phyloP scores from a whole-genome alignment of 139 green algal species.

The Micromonas commoda region DNA sequence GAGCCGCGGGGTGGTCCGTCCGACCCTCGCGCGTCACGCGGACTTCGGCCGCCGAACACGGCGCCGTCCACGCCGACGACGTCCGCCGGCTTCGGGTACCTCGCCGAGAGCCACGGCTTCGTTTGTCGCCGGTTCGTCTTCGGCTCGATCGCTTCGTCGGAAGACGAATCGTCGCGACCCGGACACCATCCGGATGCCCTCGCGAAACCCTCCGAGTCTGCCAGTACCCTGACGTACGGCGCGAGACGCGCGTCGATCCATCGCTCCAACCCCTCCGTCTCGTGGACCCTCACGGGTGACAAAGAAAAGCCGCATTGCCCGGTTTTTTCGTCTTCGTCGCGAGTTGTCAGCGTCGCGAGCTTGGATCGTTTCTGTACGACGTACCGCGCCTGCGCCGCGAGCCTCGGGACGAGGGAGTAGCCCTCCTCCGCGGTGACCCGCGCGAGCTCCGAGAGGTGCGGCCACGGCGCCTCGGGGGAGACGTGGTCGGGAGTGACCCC shows the following conservation, averaged over 20 bases:
- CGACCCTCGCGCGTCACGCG: too few species aligned
- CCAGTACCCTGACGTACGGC: not conserved
- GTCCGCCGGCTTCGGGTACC: not conserved
- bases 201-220: slow-evolving; percentile 6
- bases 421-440: slow-evolving; percentile 49
- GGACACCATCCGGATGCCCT: slow-evolving; percentile 14
- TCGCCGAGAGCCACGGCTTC: not conserved
- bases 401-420: slow-evolving; percentile 63
- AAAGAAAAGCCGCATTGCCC: too few species aligned
- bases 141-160: not conserved
- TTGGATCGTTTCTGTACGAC: too few species aligned
- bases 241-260: not conserved
- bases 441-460: slow-evolving; percentile 60
- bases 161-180: not conserved
- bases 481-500: slow-evolving; percentile 74
- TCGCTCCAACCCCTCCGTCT: not conserved
- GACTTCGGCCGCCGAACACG: too few species aligned
- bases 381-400: slow-evolving; percentile 67
- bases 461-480: slow-evolving; percentile 73
- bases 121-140: not conserved
- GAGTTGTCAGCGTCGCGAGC: too few species aligned
- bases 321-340: too few species aligned
- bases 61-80: not conserved
- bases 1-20: too few species aligned
- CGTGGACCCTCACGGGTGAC: too few species aligned